Percentiles rank a stretch among this genome's conserved stretches.
phyloP scores from a whole-genome alignment of 768 basidiomycete species.

The Termitomyces sp. region DNA sequence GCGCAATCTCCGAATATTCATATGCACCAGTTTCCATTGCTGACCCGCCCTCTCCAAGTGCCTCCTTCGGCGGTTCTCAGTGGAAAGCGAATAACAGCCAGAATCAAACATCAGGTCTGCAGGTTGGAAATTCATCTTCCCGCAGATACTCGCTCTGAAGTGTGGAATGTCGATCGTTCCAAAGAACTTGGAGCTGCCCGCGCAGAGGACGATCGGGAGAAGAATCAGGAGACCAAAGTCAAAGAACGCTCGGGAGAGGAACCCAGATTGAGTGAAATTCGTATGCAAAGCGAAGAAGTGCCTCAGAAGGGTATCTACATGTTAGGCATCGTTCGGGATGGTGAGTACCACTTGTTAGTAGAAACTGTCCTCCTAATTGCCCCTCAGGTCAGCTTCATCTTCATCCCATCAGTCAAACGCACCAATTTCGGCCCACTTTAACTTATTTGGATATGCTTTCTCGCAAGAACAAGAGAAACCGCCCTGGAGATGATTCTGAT shows the following conservation, averaged over 20 bases:
- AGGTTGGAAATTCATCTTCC: slow-evolving; percentile 77
- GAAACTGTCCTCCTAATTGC: slow-evolving; percentile 2
- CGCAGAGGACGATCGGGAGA: slow-evolving; percentile 72
- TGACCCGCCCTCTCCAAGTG: slow-evolving; percentile 65
- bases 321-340: slow-evolving; percentile 71
- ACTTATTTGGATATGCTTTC: slow-evolving; percentile 75
- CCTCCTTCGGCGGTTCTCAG: slow-evolving; percentile 69
- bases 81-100: slow-evolving; percentile 73
- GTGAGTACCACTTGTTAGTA: slow-evolving; percentile 30
- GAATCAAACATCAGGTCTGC: slow-evolving; percentile 57
- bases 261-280: slow-evolving; percentile 60
- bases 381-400: slow-evolving; percentile 62
- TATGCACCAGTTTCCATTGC: slow-evolving; percentile 76
- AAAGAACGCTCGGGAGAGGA: slow-evolving; percentile 46
- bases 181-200: slow-evolving; percentile 61
- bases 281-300: slow-evolving; percentile 69
- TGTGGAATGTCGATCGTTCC: slow-evolving; percentile 73
- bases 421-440: slow-evolving; percentile 78
- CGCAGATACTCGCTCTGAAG: slow-evolving; percentile 72
- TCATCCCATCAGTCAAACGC: slow-evolving; percentile 71
- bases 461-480: slow-evolving; percentile 50
- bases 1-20: slow-evolving; percentile 58
- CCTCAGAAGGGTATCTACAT: slow-evolving; percentile 61
- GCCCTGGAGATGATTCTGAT: slow-evolving; percentile 56
- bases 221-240: slow-evolving; percentile 52